Base-by-base conservation (phyloP, 1,284 basidiomycete species). In the Meira miltonrushii region DNA sequence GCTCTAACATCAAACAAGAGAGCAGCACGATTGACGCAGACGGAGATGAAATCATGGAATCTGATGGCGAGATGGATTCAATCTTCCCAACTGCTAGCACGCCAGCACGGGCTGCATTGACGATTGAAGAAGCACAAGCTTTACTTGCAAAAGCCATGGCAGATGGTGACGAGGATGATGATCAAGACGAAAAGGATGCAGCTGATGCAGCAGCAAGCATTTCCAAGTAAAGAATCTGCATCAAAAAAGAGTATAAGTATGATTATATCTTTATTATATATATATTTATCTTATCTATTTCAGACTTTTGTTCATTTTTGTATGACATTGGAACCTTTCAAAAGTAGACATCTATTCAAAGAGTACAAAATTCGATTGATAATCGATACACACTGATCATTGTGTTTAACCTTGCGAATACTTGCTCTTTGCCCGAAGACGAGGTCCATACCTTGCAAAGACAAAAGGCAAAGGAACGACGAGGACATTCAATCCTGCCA, bases 401-500 rank as follows among this genome's bases (percentile, higher is more conserved):
- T 25, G 43, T 4, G 43, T 33, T 33, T 33, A 33, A 33, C 28
- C 28, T 33, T 33, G 28, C 3, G 28, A 33, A 33, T 17, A 62
- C 11, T 37, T 23, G 17, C 48, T 40, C 17, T 46, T 44, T 15
- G 51, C 59, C 33, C 61, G 48, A 21, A 63, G 41, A 12, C 17
- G 40, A 7, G 61, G 39, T 12, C 61, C 61, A 33, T 61, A 63
- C 17, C 44, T 41, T 21, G 55, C 60, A 21, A 63, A 56, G 11
- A 44, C 15, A 61, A 61, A 17, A 41, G 61, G 28, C 52, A 50
- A 12, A 17, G 61, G 61, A 13, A 62, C 52, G 49, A 63, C 57
- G 17, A 61, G 46, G 23, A 48, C 23, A 28, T 61, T 57, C 15
- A 63, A 39, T 12, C 54, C 59, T 10, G 58, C 61, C 17, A 63